phyloP scores from a whole-genome alignment of 2,329 filamentous ascomycete genomes.

The Botrytis byssoidea region DNA sequence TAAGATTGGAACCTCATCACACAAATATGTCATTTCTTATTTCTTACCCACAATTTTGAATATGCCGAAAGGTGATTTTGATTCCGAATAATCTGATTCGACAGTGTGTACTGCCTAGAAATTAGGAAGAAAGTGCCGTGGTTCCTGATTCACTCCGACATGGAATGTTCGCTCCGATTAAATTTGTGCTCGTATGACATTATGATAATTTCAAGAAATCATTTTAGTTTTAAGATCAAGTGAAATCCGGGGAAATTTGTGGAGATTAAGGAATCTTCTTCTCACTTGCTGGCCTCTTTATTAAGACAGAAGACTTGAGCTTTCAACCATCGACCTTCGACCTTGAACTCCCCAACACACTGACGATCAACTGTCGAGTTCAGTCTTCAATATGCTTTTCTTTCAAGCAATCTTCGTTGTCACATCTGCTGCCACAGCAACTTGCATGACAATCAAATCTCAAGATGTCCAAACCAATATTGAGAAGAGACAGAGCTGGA shows the following conservation, averaged over 20 bases:
- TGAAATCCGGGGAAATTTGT: neutral
- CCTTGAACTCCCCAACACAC: neutral
- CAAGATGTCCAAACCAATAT: slow-evolving; percentile 7
- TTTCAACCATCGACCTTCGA: neutral
- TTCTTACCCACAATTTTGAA: neutral
- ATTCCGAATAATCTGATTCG: neutral
- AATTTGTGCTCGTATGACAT: neutral
- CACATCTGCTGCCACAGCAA: neutral
- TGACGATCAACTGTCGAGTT: neutral
- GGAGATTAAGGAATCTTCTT: neutral
- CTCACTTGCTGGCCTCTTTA: neutral
- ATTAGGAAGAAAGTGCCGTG: neutral
- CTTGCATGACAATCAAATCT: neutral
- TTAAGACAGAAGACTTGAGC: neutral
- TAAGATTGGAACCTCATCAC: neutral
- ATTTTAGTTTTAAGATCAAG: neutral
- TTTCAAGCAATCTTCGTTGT: neutral
- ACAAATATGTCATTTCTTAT: neutral
- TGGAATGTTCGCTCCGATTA: slow-evolving; percentile 1
- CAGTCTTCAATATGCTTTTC: neutral
- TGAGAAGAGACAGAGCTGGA: slow-evolving; percentile 16
- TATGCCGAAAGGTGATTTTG: neutral
- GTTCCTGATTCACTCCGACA: slow-evolving; percentile 2
- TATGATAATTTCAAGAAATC: neutral
- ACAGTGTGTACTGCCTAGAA: neutral